Base-by-base conservation (phyloP, 2,329 filamentous ascomycete genomes). In the Talaromyces albobiverticillius region DNA sequence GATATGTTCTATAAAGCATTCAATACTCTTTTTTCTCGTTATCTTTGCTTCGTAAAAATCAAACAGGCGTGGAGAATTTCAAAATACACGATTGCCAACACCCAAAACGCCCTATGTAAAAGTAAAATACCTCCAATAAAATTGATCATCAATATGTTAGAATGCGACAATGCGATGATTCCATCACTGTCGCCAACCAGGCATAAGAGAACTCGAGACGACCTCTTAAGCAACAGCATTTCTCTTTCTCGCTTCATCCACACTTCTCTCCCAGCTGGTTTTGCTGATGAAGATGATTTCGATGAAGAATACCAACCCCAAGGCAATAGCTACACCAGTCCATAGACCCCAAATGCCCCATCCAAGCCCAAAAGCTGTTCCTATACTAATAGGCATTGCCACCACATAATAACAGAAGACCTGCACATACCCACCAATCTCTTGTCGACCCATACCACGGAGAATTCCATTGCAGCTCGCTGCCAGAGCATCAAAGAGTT, bases 361-460 rank as follows among this genome's bases (percentile, higher is more conserved):
- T 18, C 79, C 79, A 3, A 92, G 74, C 0, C 84, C 87, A 68
- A 97, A 96, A 0, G 86, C 88, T 0, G 88, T 83, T 4, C 82
- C 83, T 60, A 96, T 87, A 36, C 87, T 90, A 31, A 96, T 83
- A 0, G 94, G 93, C 71, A 97, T 79, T 0, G 90, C 93, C 23
- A 97, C 80, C 16, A 82, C 76, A 71, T 97, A 99, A 74, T 96
- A 96, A 20, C 87, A 86, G 47, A 90, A 83, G 2, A 97, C 74
- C 64, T 94, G 95, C 7, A 92, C 86, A 62, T 93, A 96, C 0
- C 93, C 92, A 11, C 93, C 93, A 54, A 97, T 85, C 59, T 90
- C 86, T 71, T 97, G 93, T 55, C 89, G 84, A 2, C 94, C 94
- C 14, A 97, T 82, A 11, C 93, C 93, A 40, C 94, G 82, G 25